Base-by-base conservation (phyloP, 164 flowering plant species). In the Dillenia turbinata region DNA sequence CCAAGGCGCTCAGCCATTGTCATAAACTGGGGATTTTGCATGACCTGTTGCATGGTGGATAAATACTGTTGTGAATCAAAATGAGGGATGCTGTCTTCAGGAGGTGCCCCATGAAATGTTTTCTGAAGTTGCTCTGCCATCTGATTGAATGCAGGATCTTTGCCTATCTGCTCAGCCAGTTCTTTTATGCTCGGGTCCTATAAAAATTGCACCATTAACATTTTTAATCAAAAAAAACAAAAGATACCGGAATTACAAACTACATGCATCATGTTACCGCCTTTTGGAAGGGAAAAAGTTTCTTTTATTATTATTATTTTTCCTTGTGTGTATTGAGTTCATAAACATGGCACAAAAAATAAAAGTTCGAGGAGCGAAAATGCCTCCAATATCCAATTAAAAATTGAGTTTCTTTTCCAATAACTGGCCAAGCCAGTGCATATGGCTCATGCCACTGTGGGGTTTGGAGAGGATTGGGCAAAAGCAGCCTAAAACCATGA, bases 1-100 rank as follows among this genome's bases (percentile, higher is more conserved):
- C 98, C 98, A 79, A 93, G 97, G 55, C 87, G 89, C 73, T 93
- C 97, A 69, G 98, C 95, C 98, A 93, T 90, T 61, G 79, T 78
- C 97, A 90, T 87, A 71, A 90, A 92, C 49, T 88, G 87, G 61
- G 97, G 98, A 72, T 91, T 94, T 74, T 87, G 86, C 95, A 91
- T 94, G 71, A 91, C 98, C 71, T 91, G 93, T 73, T 89, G 95
- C 96, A 94, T 87, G 57, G 96, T 86, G 47, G 88, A 60, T 57
- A 69, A 72, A 59, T 91, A 91, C 54, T 92, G 88, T 13, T 89
- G 85, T 43, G 86, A 58, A 75, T 93, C 91, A 70, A 93, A 76
- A 64, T 81, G 78, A 49, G 97, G 96, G 44, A 80, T 43, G 17
- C 83, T 78, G 8, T 80, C 89, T 43, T 83, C 86, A 12, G 52